These are phyloP conservation scores for Tricholoma furcatifolium DNA, from an alignment of 768 basidiomycete species.

Conservation along the genomic window DNA sequence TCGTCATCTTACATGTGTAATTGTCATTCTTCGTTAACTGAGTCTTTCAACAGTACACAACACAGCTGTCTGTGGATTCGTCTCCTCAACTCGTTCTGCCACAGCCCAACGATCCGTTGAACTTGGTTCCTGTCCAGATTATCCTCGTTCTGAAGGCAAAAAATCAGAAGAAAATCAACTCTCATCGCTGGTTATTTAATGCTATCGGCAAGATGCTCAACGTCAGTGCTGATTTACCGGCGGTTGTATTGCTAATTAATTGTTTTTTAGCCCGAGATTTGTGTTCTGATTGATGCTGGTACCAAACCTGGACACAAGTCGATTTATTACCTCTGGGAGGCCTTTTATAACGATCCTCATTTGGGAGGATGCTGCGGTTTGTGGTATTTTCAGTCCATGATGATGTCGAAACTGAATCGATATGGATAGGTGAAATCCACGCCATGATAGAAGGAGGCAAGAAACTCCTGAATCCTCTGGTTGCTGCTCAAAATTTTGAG, in stretches of 20 bases:
- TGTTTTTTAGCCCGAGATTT: slow-evolving; percentile 72
- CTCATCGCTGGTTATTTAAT: slow-evolving; percentile 95
- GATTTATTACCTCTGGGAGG: slow-evolving; percentile 94
- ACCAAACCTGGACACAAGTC: slow-evolving; percentile 97
- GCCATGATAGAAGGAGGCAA: slow-evolving; percentile 94
- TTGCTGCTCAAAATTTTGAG: slow-evolving; percentile 96
- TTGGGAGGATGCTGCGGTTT: slow-evolving; percentile 85
- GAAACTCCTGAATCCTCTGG: slow-evolving; percentile 88
- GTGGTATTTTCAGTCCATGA: slow-evolving; percentile 4
- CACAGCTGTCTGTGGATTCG: slow-evolving; percentile 90
- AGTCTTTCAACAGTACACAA: slow-evolving; percentile 72
- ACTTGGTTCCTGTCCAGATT: slow-evolving; percentile 89
- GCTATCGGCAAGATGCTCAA: slow-evolving; percentile 83
- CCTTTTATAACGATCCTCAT: slow-evolving; percentile 77
- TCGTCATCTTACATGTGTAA: slow-evolving; percentile 7
- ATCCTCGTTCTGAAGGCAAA: slow-evolving; percentile 91
- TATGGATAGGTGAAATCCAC: slow-evolving; percentile 67
- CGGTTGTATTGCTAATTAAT: not conserved
- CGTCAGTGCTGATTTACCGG: slow-evolving; percentile 33
- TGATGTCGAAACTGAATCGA: not conserved
- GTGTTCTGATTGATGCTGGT: slow-evolving; percentile 91
- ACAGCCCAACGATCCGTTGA: slow-evolving; percentile 85
- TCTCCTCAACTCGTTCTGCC: slow-evolving; percentile 91
- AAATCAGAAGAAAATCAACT: slow-evolving; percentile 96
- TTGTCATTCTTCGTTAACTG: slow-evolving; percentile 5